Conservation (phyloP, 2,329 filamentous ascomycete genomes). For the Colletotrichum cordylinicola region DNA sequence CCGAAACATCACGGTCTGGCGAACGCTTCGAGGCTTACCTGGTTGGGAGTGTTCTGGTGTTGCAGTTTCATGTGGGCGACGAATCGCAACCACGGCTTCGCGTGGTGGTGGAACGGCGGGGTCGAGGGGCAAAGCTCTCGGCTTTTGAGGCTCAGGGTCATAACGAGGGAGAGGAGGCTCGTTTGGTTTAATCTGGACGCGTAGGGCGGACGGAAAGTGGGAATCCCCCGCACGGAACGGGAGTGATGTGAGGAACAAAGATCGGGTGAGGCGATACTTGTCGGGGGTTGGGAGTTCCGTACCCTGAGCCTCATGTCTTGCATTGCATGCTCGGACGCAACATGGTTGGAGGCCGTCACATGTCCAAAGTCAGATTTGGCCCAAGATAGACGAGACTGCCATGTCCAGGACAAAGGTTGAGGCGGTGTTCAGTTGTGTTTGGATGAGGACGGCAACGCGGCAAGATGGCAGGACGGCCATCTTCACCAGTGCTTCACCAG, state of each 20-base stretch:
- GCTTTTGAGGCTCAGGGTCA: neutral
- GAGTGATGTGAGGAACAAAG: neutral
- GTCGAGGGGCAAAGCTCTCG: neutral
- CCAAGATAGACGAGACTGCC: neutral
- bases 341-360: neutral
- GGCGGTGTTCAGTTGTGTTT: neutral
- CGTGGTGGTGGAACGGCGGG: neutral
- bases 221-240: neutral
- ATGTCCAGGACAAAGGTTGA: neutral
- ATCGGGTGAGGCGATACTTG: conserved; percentile 18
- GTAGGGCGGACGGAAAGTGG: neutral
- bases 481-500: neutral
- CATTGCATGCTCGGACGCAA: neutral
- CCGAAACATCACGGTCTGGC: neutral
- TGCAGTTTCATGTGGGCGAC: neutral
- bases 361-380: neutral
- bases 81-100: neutral
- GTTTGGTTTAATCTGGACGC: neutral
- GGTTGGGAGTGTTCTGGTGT: neutral
- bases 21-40: neutral
- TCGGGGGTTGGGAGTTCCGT: conserved; percentile 3
- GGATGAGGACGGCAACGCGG: neutral
- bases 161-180: neutral
- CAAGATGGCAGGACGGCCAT: neutral
- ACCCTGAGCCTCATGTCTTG: neutral